Percentiles rank a stretch among this genome's conserved stretches.
Evolutionary conservation across 2,329 filamentous ascomycete genomes (phyloP).

Genomic region (Purpureocillium lavendulum): DNA sequence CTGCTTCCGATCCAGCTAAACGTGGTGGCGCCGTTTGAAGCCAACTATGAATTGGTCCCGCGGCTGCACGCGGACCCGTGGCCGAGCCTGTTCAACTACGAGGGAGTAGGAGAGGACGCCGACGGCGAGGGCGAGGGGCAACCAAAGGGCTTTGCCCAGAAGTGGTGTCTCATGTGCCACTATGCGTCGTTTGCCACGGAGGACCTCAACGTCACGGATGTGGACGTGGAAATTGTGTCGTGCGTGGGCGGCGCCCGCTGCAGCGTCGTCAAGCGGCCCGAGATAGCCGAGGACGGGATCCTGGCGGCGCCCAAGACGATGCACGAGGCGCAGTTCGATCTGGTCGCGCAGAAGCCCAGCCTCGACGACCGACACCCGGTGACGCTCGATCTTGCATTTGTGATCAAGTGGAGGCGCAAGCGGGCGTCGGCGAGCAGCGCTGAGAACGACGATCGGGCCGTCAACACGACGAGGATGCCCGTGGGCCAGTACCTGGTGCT

Average conservation of each 20-base stretch:
- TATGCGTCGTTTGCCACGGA: constrained; percentile 72
- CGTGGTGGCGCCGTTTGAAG: constrained; percentile 79
- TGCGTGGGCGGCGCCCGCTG: constrained; percentile 57
- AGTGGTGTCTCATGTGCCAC: constrained; percentile 68
- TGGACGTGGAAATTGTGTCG: constrained; percentile 53
- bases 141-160: constrained; percentile 62
- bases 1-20: constrained; percentile 59
- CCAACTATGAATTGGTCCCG: constrained; percentile 80
- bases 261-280: constrained; percentile 29
- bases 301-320: constrained; percentile 58
- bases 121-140: constrained; percentile 15
- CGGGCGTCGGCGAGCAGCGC: constrained; percentile 8
- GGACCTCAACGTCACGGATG: constrained; percentile 53
- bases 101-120: constrained; percentile 30
- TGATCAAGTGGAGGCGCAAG: constrained; percentile 67
- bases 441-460: constrained; percentile 10
- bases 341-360: constrained; percentile 66
- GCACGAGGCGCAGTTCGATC: constrained; percentile 62
- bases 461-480: constrained; percentile 61
- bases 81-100: constrained; percentile 75
- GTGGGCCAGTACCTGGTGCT: constrained; percentile 76
- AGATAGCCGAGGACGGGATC: constrained; percentile 31
- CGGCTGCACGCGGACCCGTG: constrained; percentile 69
- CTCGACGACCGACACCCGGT: constrained; percentile 76
- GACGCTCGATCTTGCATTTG: constrained; percentile 64